A percentile compares a stretch with the other conserved stretches of the same genome.
Evolutionary conservation across 208 protist genomes (phyloP).

Genomic region (Jaenimonas drosophilae): DNA sequence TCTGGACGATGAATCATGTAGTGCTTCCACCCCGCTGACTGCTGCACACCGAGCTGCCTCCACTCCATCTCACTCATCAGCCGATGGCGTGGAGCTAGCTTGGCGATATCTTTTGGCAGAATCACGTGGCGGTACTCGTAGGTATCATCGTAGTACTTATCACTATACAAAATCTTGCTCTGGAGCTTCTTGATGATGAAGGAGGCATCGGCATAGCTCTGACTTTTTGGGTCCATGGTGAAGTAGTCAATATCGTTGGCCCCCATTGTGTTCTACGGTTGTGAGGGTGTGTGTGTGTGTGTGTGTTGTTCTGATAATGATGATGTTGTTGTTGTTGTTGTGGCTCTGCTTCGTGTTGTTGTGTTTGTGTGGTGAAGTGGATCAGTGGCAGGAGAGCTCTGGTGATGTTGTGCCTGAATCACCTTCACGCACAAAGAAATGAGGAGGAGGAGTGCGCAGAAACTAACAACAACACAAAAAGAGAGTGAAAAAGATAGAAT

Average conservation of each 20-base stretch:
- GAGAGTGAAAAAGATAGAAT: slow-evolving; percentile 4
- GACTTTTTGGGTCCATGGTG: slow-evolving; percentile 52
- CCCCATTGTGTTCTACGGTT: slow-evolving; percentile 1
- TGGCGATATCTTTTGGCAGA: slow-evolving; percentile 92
- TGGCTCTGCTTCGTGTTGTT: too few species aligned
- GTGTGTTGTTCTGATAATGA: too few species aligned
- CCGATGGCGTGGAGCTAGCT: slow-evolving; percentile 81
- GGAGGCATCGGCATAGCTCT: slow-evolving; percentile 58
- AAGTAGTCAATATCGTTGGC: slow-evolving; percentile 57
- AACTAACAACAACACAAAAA: background rate
- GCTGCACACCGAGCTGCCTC: slow-evolving; percentile 95
- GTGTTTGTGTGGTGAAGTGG: too few species aligned
- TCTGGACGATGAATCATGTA: slow-evolving; percentile 97
- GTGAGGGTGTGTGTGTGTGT: slow-evolving; percentile 5
- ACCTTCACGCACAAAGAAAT: background rate
- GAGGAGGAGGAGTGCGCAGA: background rate
- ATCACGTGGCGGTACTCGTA: slow-evolving; percentile 98
- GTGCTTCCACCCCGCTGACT: slow-evolving; percentile 96
- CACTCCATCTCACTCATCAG: slow-evolving; percentile 96
- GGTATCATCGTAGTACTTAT: slow-evolving; percentile 94
- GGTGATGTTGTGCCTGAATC: background rate
- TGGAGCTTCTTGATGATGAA: slow-evolving; percentile 78
- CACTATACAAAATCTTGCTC: slow-evolving; percentile 92
- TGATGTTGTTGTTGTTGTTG: too few species aligned
- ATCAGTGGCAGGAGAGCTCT: too few species aligned